Evolutionary conservation across 1,139 yeast genomes (phyloP).

Genomic region (Taphrina deformans): DNA sequence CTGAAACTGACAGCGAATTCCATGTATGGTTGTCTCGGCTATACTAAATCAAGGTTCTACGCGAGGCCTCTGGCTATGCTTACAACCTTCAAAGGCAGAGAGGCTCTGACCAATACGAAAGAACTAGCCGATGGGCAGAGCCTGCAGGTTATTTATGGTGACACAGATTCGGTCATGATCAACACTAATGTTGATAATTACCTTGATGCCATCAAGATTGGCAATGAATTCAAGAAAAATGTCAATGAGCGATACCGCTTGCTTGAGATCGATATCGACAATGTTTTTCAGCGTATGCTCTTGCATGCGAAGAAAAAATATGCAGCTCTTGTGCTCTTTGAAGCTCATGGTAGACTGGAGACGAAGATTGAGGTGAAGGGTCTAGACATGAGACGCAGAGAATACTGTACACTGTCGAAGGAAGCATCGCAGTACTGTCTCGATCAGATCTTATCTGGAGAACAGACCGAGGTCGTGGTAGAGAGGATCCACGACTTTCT

Average conservation of each 20-base stretch:
- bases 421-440: slow-evolving; percentile 76
- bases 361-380: slow-evolving; percentile 85
- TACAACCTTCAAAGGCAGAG: slow-evolving; percentile 94
- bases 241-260: slow-evolving; percentile 87
- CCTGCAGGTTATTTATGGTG: slow-evolving; percentile 91
- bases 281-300: slow-evolving; percentile 79
- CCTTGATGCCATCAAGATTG: slow-evolving; percentile 75
- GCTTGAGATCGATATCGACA: slow-evolving; percentile 92
- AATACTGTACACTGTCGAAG: slow-evolving; percentile 87
- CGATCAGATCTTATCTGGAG: slow-evolving; percentile 67
- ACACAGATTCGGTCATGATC: slow-evolving; percentile 98
- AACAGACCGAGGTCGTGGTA: slow-evolving; percentile 76
- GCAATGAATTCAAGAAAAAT: slow-evolving; percentile 75
- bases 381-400: slow-evolving; percentile 95
- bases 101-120: slow-evolving; percentile 88
- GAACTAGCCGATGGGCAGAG: slow-evolving; percentile 84
- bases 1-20: slow-evolving; percentile 96
- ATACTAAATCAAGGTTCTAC: slow-evolving; percentile 84
- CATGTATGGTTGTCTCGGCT: slow-evolving; percentile 98
- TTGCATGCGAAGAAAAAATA: slow-evolving; percentile 97
- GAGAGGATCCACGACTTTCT: slow-evolving; percentile 71
- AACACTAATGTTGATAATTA: slow-evolving; percentile 76
- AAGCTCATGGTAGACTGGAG: slow-evolving; percentile 52
- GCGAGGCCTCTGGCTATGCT: slow-evolving; percentile 96
- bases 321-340: slow-evolving; percentile 74